A percentile compares a stretch with the other conserved stretches of the same genome.
phyloP scores from a whole-genome alignment of 306 rosid species.

The Trichosanthes truncata region DNA sequence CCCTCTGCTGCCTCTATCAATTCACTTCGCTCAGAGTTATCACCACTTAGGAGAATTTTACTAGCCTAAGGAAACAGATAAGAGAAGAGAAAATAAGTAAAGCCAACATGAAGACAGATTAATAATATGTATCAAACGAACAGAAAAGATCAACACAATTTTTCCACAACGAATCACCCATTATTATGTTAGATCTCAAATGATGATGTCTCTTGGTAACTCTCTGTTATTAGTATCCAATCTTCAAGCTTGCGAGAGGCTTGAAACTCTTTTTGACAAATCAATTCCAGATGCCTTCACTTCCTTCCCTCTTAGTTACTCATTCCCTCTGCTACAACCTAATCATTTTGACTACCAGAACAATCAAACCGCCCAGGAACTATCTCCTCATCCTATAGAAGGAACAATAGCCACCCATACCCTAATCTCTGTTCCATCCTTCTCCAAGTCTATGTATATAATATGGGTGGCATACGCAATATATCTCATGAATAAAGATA shows the following conservation, averaged over 20 bases:
- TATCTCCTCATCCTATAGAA: background rate
- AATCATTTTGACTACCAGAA: background rate
- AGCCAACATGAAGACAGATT: slow-evolving; percentile 4
- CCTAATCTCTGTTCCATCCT: background rate
- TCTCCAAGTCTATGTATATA: background rate
- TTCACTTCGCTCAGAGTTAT: slow-evolving; percentile 56
- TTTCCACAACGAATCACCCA: background rate
- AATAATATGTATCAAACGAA: background rate
- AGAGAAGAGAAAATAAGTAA: slow-evolving; percentile 13
- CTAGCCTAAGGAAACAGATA: slow-evolving; percentile 46
- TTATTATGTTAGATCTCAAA: background rate
- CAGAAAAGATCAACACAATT: background rate
- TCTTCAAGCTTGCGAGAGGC: background rate
- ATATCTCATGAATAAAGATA: background rate
- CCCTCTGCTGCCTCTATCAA: slow-evolving; percentile 63
- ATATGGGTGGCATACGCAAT: background rate
- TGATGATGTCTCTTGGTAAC: background rate
- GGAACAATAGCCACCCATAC: background rate
- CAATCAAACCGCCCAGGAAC: background rate
- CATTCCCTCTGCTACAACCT: background rate
- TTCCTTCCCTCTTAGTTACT: background rate
- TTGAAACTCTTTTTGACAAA: background rate
- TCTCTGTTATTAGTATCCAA: background rate
- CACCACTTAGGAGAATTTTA: slow-evolving; percentile 50
- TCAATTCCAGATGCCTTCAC: background rate